phyloP scores from a whole-genome alignment of 352 stramenopile genomes.

The Saprolegnia parasitica region DNA sequence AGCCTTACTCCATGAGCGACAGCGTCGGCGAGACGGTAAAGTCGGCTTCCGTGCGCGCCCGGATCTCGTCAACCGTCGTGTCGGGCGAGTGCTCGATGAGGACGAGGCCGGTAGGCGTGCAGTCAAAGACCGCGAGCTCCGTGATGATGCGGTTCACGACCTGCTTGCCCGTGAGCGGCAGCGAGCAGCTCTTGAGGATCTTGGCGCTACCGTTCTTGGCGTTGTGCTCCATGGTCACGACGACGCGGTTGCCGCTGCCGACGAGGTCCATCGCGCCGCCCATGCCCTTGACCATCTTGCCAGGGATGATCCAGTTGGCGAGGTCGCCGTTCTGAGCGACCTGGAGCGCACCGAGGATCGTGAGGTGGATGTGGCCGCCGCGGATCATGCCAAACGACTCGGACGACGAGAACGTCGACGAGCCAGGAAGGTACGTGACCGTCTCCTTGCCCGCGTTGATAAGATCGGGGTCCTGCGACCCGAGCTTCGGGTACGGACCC shows the following conservation, averaged over 20 bases:
- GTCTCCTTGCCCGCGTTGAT: conserved; percentile 98
- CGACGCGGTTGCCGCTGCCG: conserved; percentile 86
- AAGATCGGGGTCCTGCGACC: conserved; percentile 89
- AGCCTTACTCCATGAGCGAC: conserved; percentile 57
- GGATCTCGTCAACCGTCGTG: conserved; percentile 77
- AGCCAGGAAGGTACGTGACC: conserved; percentile 90
- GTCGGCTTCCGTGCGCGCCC: conserved; percentile 65
- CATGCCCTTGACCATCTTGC: conserved; percentile 97
- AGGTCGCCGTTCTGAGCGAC: conserved; percentile 91
- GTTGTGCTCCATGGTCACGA: conserved; percentile 97
- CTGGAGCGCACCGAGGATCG: conserved; percentile 94
- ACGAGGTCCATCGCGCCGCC: conserved; percentile 97
- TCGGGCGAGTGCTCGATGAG: conserved; percentile 86
- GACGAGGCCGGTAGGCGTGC: conserved; percentile 64
- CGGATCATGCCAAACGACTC: conserved; percentile 97
- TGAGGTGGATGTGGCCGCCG: conserved; percentile 93
- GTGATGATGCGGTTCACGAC: conserved; percentile 94
- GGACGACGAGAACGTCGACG: conserved; percentile 91
- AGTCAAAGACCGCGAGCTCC: conserved; percentile 84
- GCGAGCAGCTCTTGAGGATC: conserved; percentile 90
- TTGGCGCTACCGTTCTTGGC: conserved; percentile 92
- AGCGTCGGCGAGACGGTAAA: conserved; percentile 60
- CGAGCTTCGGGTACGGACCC: conserved; percentile 86
- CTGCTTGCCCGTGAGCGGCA: conserved; percentile 92
- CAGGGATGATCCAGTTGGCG: conserved; percentile 95